phyloP scores from a whole-genome alignment of 1,284 basidiomycete genomes.

The Trichosporon faecale region DNA sequence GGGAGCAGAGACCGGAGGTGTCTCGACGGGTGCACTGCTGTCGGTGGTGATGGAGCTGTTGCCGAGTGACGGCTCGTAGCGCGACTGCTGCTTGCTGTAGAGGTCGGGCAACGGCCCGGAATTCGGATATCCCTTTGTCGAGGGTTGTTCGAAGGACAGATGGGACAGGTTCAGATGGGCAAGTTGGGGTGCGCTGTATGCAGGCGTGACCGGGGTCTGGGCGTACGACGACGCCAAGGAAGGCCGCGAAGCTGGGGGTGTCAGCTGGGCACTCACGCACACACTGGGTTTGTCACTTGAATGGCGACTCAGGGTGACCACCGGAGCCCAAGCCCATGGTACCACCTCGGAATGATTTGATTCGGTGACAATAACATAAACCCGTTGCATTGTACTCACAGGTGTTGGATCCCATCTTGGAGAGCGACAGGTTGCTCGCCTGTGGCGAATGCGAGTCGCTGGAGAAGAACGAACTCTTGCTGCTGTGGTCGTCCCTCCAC shows the following conservation, averaged over 20 bases:
- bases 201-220: slow-evolving; percentile 11
- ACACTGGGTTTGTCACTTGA: neutral
- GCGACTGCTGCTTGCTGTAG: slow-evolving; percentile 7
- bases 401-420: slow-evolving; percentile 20
- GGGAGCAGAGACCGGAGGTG: neutral
- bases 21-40: slow-evolving; percentile 3
- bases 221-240: slow-evolving; percentile 15
- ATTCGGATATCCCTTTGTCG: neutral
- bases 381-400: slow-evolving; percentile 16
- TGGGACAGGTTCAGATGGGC: slow-evolving; percentile 11
- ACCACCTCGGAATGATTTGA: neutral
- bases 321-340: neutral
- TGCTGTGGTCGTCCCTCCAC: slow-evolving; percentile 24
- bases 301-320: neutral
- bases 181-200: slow-evolving; percentile 13
- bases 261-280: slow-evolving; percentile 2
- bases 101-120: neutral
- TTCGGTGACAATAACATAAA: neutral
- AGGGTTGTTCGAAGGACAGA: neutral
- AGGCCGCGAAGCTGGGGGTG: slow-evolving; percentile 14
- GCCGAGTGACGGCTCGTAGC: slow-evolving; percentile 1
- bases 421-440: slow-evolving; percentile 11
- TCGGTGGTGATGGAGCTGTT: slow-evolving; percentile 2
- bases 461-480: slow-evolving; percentile 11
- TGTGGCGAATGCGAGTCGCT: slow-evolving; percentile 9